Evolutionary conservation across 2,329 filamentous ascomycete species (phyloP).

Genomic region (Calonectria henricotiae): DNA sequence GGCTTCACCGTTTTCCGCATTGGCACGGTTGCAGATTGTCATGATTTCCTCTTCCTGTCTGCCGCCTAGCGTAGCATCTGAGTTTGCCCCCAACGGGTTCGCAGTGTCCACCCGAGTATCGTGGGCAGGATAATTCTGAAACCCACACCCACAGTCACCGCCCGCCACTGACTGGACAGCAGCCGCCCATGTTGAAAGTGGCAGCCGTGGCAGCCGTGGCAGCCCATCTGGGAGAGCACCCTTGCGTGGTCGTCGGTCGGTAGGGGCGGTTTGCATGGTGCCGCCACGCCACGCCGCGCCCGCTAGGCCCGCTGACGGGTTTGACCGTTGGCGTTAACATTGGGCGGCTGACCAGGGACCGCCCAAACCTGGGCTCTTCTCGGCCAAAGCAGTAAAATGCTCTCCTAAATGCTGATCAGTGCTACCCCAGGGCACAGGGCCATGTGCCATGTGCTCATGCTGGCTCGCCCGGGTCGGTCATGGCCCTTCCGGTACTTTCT

Average conservation of each 20-base stretch:
- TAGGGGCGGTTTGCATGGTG: constrained; percentile 24
- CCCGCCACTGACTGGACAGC: constrained; percentile 15
- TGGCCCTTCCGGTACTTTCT: constrained; percentile 18
- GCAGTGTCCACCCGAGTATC: neutral
- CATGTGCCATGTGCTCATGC: constrained; percentile 26
- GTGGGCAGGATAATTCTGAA: constrained; percentile 1
- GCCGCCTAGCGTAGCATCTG: neutral
- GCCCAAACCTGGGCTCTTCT: constrained; percentile 19
- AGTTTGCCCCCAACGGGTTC: neutral
- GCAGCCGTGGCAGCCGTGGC: neutral
- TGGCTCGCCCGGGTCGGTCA: constrained; percentile 24
- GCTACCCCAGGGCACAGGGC: constrained; percentile 23
- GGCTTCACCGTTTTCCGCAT: constrained; percentile 12
- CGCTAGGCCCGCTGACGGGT: constrained; percentile 27
- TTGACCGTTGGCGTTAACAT: constrained; percentile 27
- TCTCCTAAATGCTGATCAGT: constrained; percentile 24
- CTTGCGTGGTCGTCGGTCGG: constrained; percentile 14
- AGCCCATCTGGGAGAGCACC: neutral
- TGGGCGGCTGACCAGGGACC: constrained; percentile 28
- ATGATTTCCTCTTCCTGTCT: neutral
- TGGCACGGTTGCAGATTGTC: neutral
- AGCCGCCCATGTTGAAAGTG: neutral
- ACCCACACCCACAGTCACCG: constrained; percentile 12
- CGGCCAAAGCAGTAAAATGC: constrained; percentile 21
- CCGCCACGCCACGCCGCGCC: constrained; percentile 26